Percentiles rank a stretch among this genome's conserved stretches.
Evolutionary conservation across 495 filamentous ascomycete species (phyloP).

Genomic region (Aspergillus haitiensis): DNA sequence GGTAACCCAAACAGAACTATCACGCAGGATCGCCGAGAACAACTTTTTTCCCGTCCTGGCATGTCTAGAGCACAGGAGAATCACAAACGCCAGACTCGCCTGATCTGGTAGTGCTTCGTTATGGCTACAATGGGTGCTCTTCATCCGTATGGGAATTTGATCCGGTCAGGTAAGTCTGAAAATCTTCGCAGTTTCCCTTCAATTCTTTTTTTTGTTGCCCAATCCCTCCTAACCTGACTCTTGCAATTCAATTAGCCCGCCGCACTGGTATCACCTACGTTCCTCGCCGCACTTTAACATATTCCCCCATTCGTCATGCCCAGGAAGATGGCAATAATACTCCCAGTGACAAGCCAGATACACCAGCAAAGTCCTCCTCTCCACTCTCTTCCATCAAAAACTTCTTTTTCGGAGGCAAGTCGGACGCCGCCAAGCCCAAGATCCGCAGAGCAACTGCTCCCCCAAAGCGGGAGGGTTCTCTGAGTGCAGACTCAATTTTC

Average conservation of each 20-base stretch:
- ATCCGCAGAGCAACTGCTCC: constrained; percentile 34
- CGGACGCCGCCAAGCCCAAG: constrained; percentile 30
- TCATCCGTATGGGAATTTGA: constrained; percentile 42
- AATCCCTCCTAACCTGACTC: constrained; percentile 13
- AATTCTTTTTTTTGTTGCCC: constrained; percentile 4
- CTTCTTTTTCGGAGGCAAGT: constrained; percentile 38
- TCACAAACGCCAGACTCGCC: not conserved
- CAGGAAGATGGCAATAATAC: constrained; percentile 27
- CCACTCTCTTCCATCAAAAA: constrained; percentile 41
- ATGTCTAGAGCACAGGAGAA: constrained; percentile 6
- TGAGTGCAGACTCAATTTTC: constrained; percentile 46
- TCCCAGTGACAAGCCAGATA: constrained; percentile 20
- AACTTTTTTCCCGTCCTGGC: constrained; percentile 18
- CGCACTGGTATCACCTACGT: constrained; percentile 39
- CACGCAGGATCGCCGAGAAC: constrained; percentile 2
- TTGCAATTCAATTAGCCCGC: constrained; percentile 29
- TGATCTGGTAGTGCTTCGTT: constrained; percentile 15
- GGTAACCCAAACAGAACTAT: not conserved
- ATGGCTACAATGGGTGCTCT: constrained; percentile 46
- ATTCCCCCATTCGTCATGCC: constrained; percentile 35
- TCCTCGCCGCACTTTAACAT: constrained; percentile 44
- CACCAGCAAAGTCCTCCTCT: constrained; percentile 17
- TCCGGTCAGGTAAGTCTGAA: constrained; percentile 39
- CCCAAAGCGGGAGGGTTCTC: constrained; percentile 35
- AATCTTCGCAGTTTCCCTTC: not conserved